Conservation (phyloP, 371 early-diverging fungal species). For the Amoeboaphelidium protococcarum region DNA sequence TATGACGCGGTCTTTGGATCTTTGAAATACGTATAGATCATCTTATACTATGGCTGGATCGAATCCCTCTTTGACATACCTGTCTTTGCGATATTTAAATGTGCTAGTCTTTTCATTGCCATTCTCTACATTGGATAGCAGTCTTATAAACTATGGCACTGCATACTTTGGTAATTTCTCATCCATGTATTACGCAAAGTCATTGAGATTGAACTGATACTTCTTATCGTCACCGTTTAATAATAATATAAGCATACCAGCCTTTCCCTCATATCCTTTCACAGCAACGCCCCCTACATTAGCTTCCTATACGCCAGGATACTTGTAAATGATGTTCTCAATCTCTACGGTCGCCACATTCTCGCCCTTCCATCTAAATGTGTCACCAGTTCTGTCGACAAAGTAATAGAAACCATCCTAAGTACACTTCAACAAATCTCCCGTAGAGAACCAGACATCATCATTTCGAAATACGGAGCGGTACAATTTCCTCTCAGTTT, state of each 20-base stretch:
- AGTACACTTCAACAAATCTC: constrained; percentile 28
- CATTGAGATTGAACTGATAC: constrained; percentile 9
- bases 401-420: constrained; percentile 24
- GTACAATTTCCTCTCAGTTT: constrained; percentile 10
- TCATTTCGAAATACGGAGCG: constrained; percentile 12
- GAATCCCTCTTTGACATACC: neutral
- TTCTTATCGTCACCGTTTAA: neutral
- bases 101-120: neutral
- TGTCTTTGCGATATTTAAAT: neutral
- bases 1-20: no score
- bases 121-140: constrained; percentile 6
- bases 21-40: no score
- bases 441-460: constrained; percentile 30
- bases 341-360: constrained; percentile 29
- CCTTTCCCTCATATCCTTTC: constrained; percentile 8
- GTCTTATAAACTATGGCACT: constrained; percentile 26
- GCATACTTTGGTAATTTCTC: constrained; percentile 28
- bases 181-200: constrained; percentile 11
- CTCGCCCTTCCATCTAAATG: constrained; percentile 30
- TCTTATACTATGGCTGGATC: no score
- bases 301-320: neutral
- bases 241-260: constrained; percentile 10
- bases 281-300: neutral
- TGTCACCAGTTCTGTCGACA: constrained; percentile 1
- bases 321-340: neutral